Base-by-base conservation (phyloP, 179 eudicot species). In the Corrigiola litoralis region DNA sequence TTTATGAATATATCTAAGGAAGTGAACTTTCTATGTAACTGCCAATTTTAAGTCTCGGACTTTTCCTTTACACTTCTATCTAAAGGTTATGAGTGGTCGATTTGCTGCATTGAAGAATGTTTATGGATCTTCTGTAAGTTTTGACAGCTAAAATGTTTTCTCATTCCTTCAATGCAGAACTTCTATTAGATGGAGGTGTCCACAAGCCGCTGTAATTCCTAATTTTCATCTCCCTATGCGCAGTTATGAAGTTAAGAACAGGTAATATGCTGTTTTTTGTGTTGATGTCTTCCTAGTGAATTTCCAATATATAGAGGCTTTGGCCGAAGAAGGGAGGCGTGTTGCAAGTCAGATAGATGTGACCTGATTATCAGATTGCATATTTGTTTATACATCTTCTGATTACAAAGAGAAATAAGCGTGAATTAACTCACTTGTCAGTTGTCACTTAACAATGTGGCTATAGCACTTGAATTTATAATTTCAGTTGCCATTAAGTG, bases 151-250 rank as follows among this genome's bases (percentile, higher is more conserved):
- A 51, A 45, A 24, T 44, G 3, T 44, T 13, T 17, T 41, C n/a
- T 25, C 10, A 4, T 10, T 57, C 23, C 11, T 20, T 57, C 45
- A 60, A 67, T 29, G 69, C 63, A 71, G 76, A 65, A 54, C 48
- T n/a, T 44, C 38, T 68, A 48, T 52, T 50, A 73, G 66, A 52
- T 75, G 76, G 77, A 72, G 58, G 32, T 59, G 73, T 41, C 85
- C 85, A 7, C 62, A 64, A 52, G 83, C 85, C 24, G 85, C 81
- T 50, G 80, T 74, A n/a, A 59, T 81, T 32, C 75, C 81, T 21
- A 78, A 61, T 67, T 72, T 71, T 56, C 88, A 81, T 72, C 88
- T 84, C 17, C 85, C 85, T 27, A 84, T 84, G 88, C 88, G 83
- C 57, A 84, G 88, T 67, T 54, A 65, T 48, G 88, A 84, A 72